Conservation (phyloP, 139 green algal genomes). For the Klebsormidium nitens region DNA sequence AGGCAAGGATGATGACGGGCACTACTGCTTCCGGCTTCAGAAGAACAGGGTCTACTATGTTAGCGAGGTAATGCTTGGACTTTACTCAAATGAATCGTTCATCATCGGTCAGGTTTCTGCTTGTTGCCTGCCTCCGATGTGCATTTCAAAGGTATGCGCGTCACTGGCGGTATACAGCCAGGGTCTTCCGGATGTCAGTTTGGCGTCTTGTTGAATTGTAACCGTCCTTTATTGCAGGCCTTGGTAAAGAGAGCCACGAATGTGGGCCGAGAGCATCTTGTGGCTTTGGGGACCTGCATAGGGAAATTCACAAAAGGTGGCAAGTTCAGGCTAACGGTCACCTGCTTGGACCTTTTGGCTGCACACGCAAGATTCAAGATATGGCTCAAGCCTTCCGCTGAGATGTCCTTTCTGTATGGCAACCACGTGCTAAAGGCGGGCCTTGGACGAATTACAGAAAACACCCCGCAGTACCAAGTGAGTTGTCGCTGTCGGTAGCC, state of each 20-base stretch:
- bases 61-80: constrained; percentile 53
- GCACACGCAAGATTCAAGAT: constrained; percentile 97
- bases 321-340: constrained; percentile 92
- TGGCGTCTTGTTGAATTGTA: background rate
- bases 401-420: constrained; percentile 98
- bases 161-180: background rate
- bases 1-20: constrained; percentile 44
- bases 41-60: constrained; percentile 96
- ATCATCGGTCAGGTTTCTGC: background rate
- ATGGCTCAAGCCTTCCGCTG: constrained; percentile 93
- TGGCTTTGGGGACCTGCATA: constrained; percentile 81
- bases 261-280: constrained; percentile 83
- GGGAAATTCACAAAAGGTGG: constrained; percentile 94
- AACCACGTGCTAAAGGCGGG: constrained; percentile 97
- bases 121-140: background rate
- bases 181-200: background rate
- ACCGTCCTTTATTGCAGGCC: constrained; percentile 5
- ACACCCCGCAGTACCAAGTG: constrained; percentile 64
- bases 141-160: background rate
- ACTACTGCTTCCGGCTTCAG: constrained; percentile 84
- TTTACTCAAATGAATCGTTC: too few relatives aligned
- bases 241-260: constrained; percentile 27
- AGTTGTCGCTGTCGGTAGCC: background rate
- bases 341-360: constrained; percentile 80
- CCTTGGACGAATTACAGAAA: constrained; percentile 93